Base-by-base conservation (phyloP, 202 grass and related monocot genomes). In the Elaeis oleifera region DNA sequence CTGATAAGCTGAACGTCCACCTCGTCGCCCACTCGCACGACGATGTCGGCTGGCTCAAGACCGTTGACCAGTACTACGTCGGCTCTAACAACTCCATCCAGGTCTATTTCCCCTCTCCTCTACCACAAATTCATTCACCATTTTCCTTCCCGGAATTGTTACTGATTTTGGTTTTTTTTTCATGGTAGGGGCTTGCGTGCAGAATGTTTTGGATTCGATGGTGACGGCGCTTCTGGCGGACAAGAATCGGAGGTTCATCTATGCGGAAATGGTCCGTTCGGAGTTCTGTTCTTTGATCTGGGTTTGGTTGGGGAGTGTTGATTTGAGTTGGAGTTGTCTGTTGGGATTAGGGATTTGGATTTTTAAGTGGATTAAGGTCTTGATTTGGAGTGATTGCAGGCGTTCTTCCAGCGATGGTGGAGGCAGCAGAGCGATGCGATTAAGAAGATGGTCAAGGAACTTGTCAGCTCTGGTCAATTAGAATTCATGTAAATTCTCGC, bases 371-470 rank as follows among this genome's bases (percentile, higher is more conserved):
- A 18, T 52, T 1, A 6, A 8, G 23, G 22, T 23, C 21, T 5
- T 49, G 50, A 15, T 53, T 67, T 16, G 18, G 23, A 2, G 15
- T 67, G 49, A 49, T 62, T 49, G 23, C 57, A 83, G 80, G 80
- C 80, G 17, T 83, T 83, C 66, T 83, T 83, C 53, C 57, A 78
- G 36, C 64, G 80, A 51, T 83, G 80, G 80, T 83, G 80, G 80
- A 64, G 69, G 24, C 74, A 78, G 31, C 80, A 83, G 63, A 83
- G 58, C 64, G 64, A 83, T 49, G 53, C 8, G 23, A 64, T 49
- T 22, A 78, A 83, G 62, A 53, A 73, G 54, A 3, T 73, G 22
- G 80, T 78, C 23, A 83, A 21, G 65, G 25, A 11, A 68, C 56
- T 83, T 21, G 64, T 83, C 23, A 53, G 18, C 50, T 77, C 74